Conservation (phyloP, 2,329 filamentous ascomycete genomes). For the Tolypocladium pustulatum region DNA sequence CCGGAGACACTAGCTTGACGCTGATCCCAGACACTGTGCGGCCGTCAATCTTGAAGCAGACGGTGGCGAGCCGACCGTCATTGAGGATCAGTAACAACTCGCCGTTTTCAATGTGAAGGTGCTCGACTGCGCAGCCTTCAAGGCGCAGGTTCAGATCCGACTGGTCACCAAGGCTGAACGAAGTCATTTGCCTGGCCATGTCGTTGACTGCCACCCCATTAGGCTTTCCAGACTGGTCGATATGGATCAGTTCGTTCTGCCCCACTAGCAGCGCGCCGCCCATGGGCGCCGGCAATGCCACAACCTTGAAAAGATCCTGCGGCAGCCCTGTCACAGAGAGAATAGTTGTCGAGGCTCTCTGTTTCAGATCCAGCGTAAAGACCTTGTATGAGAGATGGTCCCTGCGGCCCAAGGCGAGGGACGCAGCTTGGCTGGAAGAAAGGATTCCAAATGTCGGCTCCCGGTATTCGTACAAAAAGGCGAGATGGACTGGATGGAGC, state of each 20-base stretch:
- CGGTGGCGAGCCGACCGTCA: slow-evolving; percentile 61
- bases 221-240: slow-evolving; percentile 90
- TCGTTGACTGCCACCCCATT: slow-evolving; percentile 89
- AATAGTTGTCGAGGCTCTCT: slow-evolving; percentile 85
- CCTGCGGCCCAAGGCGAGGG: slow-evolving; percentile 69
- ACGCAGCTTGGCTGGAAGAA: slow-evolving; percentile 63
- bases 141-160: slow-evolving; percentile 68
- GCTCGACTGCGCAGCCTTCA: slow-evolving; percentile 70
- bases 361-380: slow-evolving; percentile 88
- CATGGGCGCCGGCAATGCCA: slow-evolving; percentile 75
- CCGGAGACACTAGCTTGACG: slow-evolving; percentile 53
- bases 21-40: slow-evolving; percentile 80
- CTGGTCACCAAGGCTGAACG: slow-evolving; percentile 80
- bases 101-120: slow-evolving; percentile 64
- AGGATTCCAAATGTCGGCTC: slow-evolving; percentile 96
- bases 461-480: slow-evolving; percentile 92
- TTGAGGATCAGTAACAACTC: slow-evolving; percentile 77
- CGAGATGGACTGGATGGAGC: slow-evolving; percentile 80
- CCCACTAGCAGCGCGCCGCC: slow-evolving; percentile 83
- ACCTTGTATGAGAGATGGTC: slow-evolving; percentile 87
- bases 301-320: slow-evolving; percentile 73
- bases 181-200: slow-evolving; percentile 72
- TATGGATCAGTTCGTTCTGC: slow-evolving; percentile 82
- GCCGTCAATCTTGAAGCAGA: slow-evolving; percentile 81
- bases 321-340: slow-evolving; percentile 78